Evolutionary conservation across 139 green algal genomes (phyloP), one percentile per base, ranked within the genome.

Genomic region (Tetradesmus lagerheimii): DNA sequence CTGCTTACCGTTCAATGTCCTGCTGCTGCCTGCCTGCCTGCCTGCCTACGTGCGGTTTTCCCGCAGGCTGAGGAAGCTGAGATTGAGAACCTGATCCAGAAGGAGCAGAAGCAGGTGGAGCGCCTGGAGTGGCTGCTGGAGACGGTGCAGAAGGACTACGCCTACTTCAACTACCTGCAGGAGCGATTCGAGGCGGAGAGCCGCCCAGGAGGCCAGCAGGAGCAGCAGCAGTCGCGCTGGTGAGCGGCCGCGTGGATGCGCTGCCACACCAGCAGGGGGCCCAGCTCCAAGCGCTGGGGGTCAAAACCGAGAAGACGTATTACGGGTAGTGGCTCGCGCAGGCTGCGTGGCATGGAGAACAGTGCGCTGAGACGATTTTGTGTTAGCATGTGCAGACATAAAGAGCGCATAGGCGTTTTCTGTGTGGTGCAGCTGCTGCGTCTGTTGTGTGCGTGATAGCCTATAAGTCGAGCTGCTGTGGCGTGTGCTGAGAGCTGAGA

Each of bases 101-200:
- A 78, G 57, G 82, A 87, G 82, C 57, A 39, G 31, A 87, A 87
- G 82, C 82, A 87, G 53, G 57, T 87, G 29, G 82, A 87, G 82
- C 82, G 82, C 34, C 57, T 87, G 57, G 82, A 78, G 82, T 87
- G 82, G 82, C 82, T 87, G 82, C n/a, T 87, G 82, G 82, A 87
- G 82, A 87, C 64, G 82, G 82, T 87, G 82, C 82, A 78, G 34
- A 86, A 78, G 80, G 45, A 86, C 57, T 86, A 86, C 45, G 80
- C 80, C 0, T 86, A 86, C 80, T 86, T 86, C 80, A 86, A 86
- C 45, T 35, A 74, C 41, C 43, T 86, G 43, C 45, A 86, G 34
- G 38, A 86, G 80, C 53, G 80, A 27, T 86, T 86, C 35, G 45
- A 86, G 23, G 39, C 37, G 34, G 80, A 71, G 2, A 34, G 23